Evolutionary conservation across 148 eudicot species (phyloP), one percentile per base, ranked within the genome.

Genomic region (Rhododendron ovatum): DNA sequence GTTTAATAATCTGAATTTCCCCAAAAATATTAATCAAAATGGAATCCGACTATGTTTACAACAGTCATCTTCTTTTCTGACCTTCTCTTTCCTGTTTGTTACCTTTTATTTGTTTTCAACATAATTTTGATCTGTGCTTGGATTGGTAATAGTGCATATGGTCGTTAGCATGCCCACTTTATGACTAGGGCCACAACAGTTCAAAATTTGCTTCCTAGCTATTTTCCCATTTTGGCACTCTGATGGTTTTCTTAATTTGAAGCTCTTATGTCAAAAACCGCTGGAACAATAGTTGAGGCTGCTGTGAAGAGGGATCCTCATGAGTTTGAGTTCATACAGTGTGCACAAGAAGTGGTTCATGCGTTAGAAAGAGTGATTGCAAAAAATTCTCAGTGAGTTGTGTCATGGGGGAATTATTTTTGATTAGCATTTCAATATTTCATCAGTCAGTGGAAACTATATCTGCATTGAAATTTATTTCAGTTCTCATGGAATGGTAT

Each of bases 191-290:
- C 78, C n/a, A 67, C 18, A 17, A 20, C 63, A 84, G 69, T 47
- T 17, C 47, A 26, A 14, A 47, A 48, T 80, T 39, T 57, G n/a
- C 55, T 83, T 59, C 78, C 85, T 81, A 47, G 43, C 82, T 88
- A 24, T 61, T 61, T 33, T 51, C 50, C 80, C 12, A 47, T 24
- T 67, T 76, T 86, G 75, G 5, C 59, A 59, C 83, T 82, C 51
- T 82, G 78, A 80, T 78, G 30, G 81, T 88, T 83, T 63, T 86
- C 81, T 53, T 79, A 80, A 87, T 63, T 7, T 86, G 88, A 84
- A 97, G 98, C 96, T 89, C 91, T 95, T 79, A 97, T 97, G 98
- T 97, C 99, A 87, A 97, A 97, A 88, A 93, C 99, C 76, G 98
- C 98, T 89, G 99, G 98, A 91, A 93, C 99, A 85, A 95, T 97